Percentiles rank a stretch among this genome's conserved stretches.
These are phyloP conservation scores for Daedalea quercina DNA, from an alignment of 768 basidiomycete species.

Conservation along the genomic window DNA sequence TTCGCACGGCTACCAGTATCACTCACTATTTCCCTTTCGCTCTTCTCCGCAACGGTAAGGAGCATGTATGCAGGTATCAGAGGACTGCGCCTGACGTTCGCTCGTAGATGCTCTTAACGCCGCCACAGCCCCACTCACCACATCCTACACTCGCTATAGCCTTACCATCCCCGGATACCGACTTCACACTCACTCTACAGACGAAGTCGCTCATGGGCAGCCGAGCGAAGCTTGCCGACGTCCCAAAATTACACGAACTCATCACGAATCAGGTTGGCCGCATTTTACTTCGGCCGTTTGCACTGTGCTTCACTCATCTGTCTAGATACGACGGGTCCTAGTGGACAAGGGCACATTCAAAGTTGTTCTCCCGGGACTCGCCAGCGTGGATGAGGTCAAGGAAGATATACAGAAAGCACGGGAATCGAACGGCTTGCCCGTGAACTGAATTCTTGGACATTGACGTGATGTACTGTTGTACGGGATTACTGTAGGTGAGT, in stretches of 20 bases:
- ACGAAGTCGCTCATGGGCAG: slow-evolving; percentile 93
- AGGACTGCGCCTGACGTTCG: not conserved
- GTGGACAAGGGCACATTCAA: slow-evolving; percentile 51
- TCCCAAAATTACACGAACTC: slow-evolving; percentile 94
- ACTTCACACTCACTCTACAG: slow-evolving; percentile 80
- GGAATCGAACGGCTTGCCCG: slow-evolving; percentile 1
- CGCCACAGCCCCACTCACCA: slow-evolving; percentile 47
- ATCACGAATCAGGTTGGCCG: slow-evolving; percentile 78
- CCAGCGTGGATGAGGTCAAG: slow-evolving; percentile 26
- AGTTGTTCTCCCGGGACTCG: slow-evolving; percentile 59
- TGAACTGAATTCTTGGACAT: not conserved
- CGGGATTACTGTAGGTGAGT: slow-evolving; percentile 4
- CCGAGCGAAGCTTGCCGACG: slow-evolving; percentile 94
- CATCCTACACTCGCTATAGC: slow-evolving; percentile 62
- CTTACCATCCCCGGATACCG: slow-evolving; percentile 52
- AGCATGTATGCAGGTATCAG: not conserved
- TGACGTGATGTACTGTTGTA: slow-evolving; percentile 4
- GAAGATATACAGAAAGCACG: slow-evolving; percentile 25
- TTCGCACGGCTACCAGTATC: slow-evolving; percentile 82
- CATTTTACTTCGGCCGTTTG: slow-evolving; percentile 28
- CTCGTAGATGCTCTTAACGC: slow-evolving; percentile 52
- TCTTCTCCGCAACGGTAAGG: slow-evolving; percentile 64
- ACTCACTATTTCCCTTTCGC: slow-evolving; percentile 68
- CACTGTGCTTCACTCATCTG: slow-evolving; percentile 26
- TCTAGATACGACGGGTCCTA: slow-evolving; percentile 24